These are phyloP conservation scores for Anethum foeniculum DNA, from an alignment of 140 eudicot genomes.

Conservation along the genomic window DNA sequence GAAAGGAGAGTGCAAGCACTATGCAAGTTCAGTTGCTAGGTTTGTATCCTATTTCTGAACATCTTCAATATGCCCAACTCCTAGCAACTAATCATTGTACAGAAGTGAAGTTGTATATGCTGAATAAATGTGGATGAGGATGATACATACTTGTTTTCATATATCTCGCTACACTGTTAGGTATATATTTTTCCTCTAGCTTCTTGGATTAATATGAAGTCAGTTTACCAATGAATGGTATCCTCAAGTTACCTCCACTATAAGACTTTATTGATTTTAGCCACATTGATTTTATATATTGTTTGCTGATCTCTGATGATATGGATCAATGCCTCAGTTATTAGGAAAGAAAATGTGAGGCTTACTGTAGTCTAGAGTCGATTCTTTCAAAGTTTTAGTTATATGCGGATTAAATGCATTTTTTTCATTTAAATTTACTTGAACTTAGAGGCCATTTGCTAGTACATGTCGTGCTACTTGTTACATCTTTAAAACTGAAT, in stretches of 20 bases:
- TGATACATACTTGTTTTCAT: neutral
- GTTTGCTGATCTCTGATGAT: neutral
- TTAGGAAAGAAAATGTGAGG: neutral
- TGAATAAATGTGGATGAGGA: neutral
- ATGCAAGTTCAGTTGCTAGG: conserved; percentile 65
- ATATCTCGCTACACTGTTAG: neutral
- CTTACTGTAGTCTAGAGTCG: neutral
- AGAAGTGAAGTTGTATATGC: neutral
- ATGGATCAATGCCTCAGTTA: neutral
- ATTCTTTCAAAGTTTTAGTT: neutral
- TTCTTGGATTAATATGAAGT: neutral
- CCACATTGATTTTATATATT: neutral
- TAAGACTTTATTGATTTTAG: neutral
- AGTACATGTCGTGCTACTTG: neutral
- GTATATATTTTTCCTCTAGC: neutral
- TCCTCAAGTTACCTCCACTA: neutral
- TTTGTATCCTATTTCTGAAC: conserved; percentile 11
- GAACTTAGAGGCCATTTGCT: neutral
- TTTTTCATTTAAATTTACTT: neutral
- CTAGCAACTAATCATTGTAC: neutral
- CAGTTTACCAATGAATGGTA: neutral
- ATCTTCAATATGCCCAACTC: neutral
- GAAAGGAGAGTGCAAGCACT: conserved; percentile 58
- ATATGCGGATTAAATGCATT: neutral
- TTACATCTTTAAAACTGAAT: neutral